phyloP scores from a whole-genome alignment of 129 eudicot species.

The Deinandra increscens region DNA sequence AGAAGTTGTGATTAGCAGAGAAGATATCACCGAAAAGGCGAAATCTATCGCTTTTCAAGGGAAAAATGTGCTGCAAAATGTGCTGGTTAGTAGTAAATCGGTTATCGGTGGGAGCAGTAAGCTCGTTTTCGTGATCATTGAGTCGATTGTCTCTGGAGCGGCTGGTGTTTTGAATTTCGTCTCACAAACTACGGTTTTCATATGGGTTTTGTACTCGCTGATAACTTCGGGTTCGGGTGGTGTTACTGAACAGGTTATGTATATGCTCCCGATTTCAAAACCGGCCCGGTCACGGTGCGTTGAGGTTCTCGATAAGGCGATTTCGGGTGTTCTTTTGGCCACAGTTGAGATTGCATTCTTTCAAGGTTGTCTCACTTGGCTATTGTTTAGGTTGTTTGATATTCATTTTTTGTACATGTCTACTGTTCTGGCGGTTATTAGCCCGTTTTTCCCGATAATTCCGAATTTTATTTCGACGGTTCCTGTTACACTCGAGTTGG shows the following conservation, averaged over 20 bases:
- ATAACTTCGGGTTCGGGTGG: conserved; percentile 96
- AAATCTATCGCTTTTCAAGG: conserved; percentile 85
- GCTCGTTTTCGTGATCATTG: conserved; percentile 51
- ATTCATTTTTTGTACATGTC: conserved; percentile 89
- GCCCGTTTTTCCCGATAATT: conserved; percentile 81
- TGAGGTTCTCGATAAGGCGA: conserved; percentile 86
- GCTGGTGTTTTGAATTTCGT: conserved; percentile 72
- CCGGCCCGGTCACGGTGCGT: conserved; percentile 71
- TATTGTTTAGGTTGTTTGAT: conserved; percentile 71
- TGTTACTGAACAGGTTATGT: conserved; percentile 86
- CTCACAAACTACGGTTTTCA: conserved; percentile 73
- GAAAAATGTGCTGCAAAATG: conserved; percentile 63
- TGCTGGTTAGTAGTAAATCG: conserved; percentile 62
- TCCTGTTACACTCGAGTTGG: conserved; percentile 67
- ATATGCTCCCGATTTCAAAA: conserved; percentile 66
- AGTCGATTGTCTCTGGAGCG: conserved; percentile 80
- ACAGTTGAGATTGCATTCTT: conserved; percentile 83
- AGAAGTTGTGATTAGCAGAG: conserved; percentile 56
- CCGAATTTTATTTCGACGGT: conserved; percentile 73
- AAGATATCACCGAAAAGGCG: conserved; percentile 72
- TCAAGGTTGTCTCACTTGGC: conserved; percentile 99
- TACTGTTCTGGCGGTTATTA: conserved; percentile 69
- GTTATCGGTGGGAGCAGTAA: conserved; percentile 71
- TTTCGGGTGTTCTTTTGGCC: conserved; percentile 80
- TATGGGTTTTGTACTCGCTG: conserved; percentile 87